Conservation (phyloP, 2,329 filamentous ascomycete genomes). For the Herpotrichia juniperi region DNA sequence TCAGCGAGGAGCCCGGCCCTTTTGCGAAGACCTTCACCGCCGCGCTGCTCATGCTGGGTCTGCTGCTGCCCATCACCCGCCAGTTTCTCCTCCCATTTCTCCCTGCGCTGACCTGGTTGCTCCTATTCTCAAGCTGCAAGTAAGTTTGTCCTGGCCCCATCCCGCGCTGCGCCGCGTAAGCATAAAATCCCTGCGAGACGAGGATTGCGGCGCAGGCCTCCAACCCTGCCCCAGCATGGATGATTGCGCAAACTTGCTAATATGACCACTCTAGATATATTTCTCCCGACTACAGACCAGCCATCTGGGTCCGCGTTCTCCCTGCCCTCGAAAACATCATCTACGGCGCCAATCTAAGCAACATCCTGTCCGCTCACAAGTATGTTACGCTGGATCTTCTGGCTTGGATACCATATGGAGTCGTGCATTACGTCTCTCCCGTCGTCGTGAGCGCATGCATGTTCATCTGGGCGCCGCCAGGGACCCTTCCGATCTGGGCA, state of each 20-base stretch:
- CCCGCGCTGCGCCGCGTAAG: slow-evolving; percentile 5
- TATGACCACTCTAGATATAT: slow-evolving; percentile 70
- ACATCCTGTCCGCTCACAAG: slow-evolving; percentile 91
- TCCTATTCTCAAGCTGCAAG: slow-evolving; percentile 94
- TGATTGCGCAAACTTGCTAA: slow-evolving; percentile 26
- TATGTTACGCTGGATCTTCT: slow-evolving; percentile 82
- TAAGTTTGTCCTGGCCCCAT: slow-evolving; percentile 59
- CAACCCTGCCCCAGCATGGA: slow-evolving; percentile 9
- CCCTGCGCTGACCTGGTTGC: slow-evolving; percentile 82
- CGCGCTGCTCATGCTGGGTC: slow-evolving; percentile 68
- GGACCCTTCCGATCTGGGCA: slow-evolving; percentile 82
- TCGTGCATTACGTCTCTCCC: slow-evolving; percentile 88
- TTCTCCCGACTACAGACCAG: slow-evolving; percentile 82
- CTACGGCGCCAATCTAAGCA: slow-evolving; percentile 94
- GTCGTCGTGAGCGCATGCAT: slow-evolving; percentile 78
- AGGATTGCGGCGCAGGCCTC: slow-evolving; percentile 12
- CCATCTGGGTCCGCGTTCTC: slow-evolving; percentile 94
- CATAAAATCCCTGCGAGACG: slow-evolving; percentile 14
- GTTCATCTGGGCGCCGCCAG: slow-evolving; percentile 88
- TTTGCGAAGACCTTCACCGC: slow-evolving; percentile 77
- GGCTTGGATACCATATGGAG: slow-evolving; percentile 91
- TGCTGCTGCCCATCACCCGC: slow-evolving; percentile 81
- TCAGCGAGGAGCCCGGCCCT: slow-evolving; percentile 80
- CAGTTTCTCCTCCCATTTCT: slow-evolving; percentile 92
- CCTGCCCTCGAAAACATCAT: slow-evolving; percentile 95